Evolutionary conservation across 805 yeast genomes (phyloP), one percentile per base, ranked within the genome.

Genomic region (Phaffomyces opuntiae): DNA sequence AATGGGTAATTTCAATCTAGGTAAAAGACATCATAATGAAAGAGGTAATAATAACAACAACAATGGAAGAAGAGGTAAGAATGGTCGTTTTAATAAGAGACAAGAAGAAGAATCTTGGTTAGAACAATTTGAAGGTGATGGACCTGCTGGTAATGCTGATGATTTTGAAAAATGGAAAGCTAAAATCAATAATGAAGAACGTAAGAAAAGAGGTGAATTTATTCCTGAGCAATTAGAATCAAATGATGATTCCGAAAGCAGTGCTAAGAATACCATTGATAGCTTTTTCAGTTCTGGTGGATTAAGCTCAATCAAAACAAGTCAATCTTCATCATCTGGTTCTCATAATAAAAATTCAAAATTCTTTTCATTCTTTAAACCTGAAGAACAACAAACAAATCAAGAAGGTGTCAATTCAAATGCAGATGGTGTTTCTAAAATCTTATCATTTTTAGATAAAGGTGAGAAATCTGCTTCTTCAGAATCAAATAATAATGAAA

Each of bases 161-260:
- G 74, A 68, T 49, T 70, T 70, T 49, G 75, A 69, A 49, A 53
- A 60, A 29, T 68, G 68, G 67, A 69, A 62, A 49, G 62, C 66
- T 3, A 62, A 61, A 53, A 63, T 67, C 61, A 66, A 60, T 45
- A 65, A 58, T 41, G 56, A 63, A 45, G 70, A 66, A 39, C 63
- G 63, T 45, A 57, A 53, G 38, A 66, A 65, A 44, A 60, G 61
- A 43, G 68, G 66, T 26, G 54, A 59, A 12, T 35, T 47, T n/a
- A 45, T 42, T 12, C 43, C 36, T 5, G 51, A 46, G 7, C 47
- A 44, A 36, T 34, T 17, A 24, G 49, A 46, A 8, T 11, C 29
- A 26, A 38, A 31, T 32, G 43, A 39, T 17, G 46, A 43, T 11
- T 44, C 36, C 12, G 44, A 42, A 12, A 17, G 21, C 16, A 40